Conservation (phyloP, 495 filamentous ascomycete species). For the Aspergillus carlsbadensis region DNA sequence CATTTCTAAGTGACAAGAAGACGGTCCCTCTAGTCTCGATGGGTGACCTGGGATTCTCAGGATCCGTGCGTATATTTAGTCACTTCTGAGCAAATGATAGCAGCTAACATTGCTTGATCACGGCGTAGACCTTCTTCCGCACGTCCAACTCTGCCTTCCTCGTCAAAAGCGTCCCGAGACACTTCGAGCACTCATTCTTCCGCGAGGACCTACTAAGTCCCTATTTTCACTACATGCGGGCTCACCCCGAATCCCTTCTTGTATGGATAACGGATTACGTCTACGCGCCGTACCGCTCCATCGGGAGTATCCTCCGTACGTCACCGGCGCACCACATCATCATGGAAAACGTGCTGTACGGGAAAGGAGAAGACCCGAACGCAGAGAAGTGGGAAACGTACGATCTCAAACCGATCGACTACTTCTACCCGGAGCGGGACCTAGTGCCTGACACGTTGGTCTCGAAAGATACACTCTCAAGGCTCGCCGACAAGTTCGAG, state of each 20-base stretch:
- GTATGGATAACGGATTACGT: slow-evolving; percentile 70
- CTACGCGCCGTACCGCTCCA: slow-evolving; percentile 46
- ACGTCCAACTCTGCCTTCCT: slow-evolving; percentile 60
- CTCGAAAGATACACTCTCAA: slow-evolving; percentile 55
- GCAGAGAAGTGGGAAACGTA: slow-evolving; percentile 61
- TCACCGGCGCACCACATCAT: slow-evolving; percentile 67
- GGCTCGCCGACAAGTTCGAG: slow-evolving; percentile 61
- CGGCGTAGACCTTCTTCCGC: slow-evolving; percentile 59
- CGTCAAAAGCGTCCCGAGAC: slow-evolving; percentile 64
- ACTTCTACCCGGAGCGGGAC: slow-evolving; percentile 72
- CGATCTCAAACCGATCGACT: slow-evolving; percentile 69
- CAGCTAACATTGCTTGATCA: neutral
- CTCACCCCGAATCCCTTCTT: slow-evolving; percentile 55
- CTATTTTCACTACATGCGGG: slow-evolving; percentile 59
- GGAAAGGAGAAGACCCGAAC: slow-evolving; percentile 40
- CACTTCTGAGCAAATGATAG: neutral
- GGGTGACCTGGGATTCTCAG: slow-evolving; percentile 60
- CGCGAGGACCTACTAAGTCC: slow-evolving; percentile 57
- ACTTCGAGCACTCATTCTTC: slow-evolving; percentile 69
- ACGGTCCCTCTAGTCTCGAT: slow-evolving; percentile 41
- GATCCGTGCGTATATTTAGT: slow-evolving; percentile 41
- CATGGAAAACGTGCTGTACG: slow-evolving; percentile 70
- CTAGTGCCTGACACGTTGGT: slow-evolving; percentile 58
- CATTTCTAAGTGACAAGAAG: slow-evolving; percentile 42
- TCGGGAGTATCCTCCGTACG: slow-evolving; percentile 54